Conservation (phyloP, 2,329 filamentous ascomycete genomes). For the Dothidotthia symphoricarpi region DNA sequence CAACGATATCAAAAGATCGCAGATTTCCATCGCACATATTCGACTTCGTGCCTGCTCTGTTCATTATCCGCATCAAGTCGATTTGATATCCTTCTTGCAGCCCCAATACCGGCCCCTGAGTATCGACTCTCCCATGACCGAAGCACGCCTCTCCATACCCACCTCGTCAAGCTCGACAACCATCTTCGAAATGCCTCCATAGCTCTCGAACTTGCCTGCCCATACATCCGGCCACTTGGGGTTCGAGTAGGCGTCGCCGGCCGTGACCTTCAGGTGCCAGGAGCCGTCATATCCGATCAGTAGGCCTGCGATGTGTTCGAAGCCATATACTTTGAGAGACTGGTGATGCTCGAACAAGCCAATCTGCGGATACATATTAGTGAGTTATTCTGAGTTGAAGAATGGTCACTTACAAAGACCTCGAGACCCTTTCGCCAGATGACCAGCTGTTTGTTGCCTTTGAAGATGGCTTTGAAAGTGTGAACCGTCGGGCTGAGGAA, state of each 20-base stretch:
- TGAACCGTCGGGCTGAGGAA: slow-evolving; percentile 14
- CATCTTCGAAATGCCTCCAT: slow-evolving; percentile 15
- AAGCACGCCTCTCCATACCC: slow-evolving; percentile 9
- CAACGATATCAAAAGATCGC: no score
- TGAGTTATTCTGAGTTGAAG: neutral
- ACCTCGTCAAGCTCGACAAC: slow-evolving; percentile 7
- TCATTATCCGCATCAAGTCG: no score
- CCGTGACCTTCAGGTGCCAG: slow-evolving; percentile 14
- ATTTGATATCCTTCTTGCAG: slow-evolving; percentile 9
- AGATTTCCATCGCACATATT: no score
- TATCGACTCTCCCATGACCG: slow-evolving; percentile 4
- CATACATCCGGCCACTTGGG: slow-evolving; percentile 18
- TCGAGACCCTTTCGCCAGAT: slow-evolving; percentile 22
- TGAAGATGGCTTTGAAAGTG: slow-evolving; percentile 17
- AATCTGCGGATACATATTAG: slow-evolving; percentile 5
- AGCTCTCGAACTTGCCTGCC: slow-evolving; percentile 16
- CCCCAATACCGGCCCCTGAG: slow-evolving; percentile 12
- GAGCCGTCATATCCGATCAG: slow-evolving; percentile 20
- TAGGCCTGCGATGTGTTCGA: slow-evolving; percentile 18
- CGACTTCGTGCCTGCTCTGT: no score
- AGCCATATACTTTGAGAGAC: slow-evolving; percentile 7
- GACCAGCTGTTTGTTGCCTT: slow-evolving; percentile 13
- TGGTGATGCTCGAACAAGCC: slow-evolving; percentile 16
- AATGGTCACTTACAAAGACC: slow-evolving; percentile 12
- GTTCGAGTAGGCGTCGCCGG: slow-evolving; percentile 11